Base-by-base conservation (phyloP, 2,329 filamentous ascomycete genomes). In the Setomelanomma holmii region DNA sequence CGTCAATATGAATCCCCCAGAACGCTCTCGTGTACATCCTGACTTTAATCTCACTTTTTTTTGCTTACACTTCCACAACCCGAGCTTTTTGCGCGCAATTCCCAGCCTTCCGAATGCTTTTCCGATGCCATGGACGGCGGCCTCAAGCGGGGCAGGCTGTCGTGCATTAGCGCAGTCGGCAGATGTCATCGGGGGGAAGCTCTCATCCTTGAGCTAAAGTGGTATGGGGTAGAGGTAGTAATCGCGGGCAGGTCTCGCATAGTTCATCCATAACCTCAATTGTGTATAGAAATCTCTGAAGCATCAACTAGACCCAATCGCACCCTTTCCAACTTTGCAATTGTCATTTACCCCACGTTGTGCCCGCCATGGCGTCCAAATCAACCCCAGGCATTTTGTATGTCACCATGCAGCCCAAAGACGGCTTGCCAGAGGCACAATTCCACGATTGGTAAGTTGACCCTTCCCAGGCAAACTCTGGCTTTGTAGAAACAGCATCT, bases 401-500 rank as follows among this genome's bases (percentile, higher is more conserved):
- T 73, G 91, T 96, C 63, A 92, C 90, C 14, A 96, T 96, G 88
- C 87, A 93, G 76, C 90, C 91, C 64, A 82, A 84, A 72, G 80
- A 84, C 51, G 82, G 82, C 61, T 81, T 91, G 64, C 80, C 87
- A 49, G 75, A 82, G 41, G 80, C 84, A 56, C 86, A 90, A 67
- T 96, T 96, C 76, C 89, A 96, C 75, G 90, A 96, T 72, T 74
- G 71, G 72, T 71, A 64, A 63, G 66, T 69, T 67, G 56, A 68
- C 60, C 4, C n/a, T 17, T 35, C 22, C 33, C 51, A 69, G 67
- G 14, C 51, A 61, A 7, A 59, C 66, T 23, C 53, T 69, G 3
- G 57, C 54, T 6, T 49, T 52, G 10, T 63, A 57, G 30, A 46
- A 40, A 36, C 50, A 45, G 3, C 47, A 51, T 42, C 60, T 67